These are phyloP conservation scores for Raffaelea albimanens DNA, from an alignment of 2,329 filamentous ascomycete genomes.

Conservation along the genomic window DNA sequence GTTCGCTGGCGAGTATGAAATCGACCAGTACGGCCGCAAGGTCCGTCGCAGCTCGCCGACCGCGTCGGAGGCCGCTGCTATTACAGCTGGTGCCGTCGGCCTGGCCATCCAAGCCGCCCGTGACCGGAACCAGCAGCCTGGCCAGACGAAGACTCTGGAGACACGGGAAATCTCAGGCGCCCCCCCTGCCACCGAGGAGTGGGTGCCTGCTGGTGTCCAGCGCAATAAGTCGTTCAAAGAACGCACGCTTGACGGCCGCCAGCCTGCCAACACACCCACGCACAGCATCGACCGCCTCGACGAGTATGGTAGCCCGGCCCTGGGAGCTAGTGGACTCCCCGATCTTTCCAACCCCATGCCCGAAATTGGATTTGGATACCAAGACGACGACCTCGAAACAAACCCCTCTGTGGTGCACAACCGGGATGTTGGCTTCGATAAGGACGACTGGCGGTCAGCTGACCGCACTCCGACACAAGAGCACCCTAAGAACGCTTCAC, in stretches of 20 bases:
- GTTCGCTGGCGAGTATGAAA: constrained; percentile 43
- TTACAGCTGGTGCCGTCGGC: constrained; percentile 46
- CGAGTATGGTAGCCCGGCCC: constrained; percentile 35
- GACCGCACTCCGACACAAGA: constrained; percentile 25
- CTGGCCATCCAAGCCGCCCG: constrained; percentile 43
- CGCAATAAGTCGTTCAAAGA: constrained; percentile 59
- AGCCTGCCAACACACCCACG: constrained; percentile 45
- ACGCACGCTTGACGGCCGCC: constrained; percentile 44
- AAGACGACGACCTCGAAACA: constrained; percentile 60
- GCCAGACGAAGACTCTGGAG: not conserved
- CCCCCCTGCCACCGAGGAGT: constrained; percentile 20
- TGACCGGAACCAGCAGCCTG: constrained; percentile 31
- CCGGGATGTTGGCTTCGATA: constrained; percentile 3
- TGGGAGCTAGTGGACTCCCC: constrained; percentile 63
- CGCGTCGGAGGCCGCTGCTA: constrained; percentile 43
- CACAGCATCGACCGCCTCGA: constrained; percentile 51
- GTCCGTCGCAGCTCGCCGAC: constrained; percentile 43
- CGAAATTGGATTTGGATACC: constrained; percentile 59
- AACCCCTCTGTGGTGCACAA: constrained; percentile 76
- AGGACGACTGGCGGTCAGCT: constrained; percentile 19
- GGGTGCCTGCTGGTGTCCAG: constrained; percentile 40
- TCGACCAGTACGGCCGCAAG: constrained; percentile 50
- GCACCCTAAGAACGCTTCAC: constrained; percentile 22
- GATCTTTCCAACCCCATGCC: constrained; percentile 62
- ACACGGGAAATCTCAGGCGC: constrained; percentile 19